phyloP scores from a whole-genome alignment of 257 asterid species.

The Lavandula angustifolia region DNA sequence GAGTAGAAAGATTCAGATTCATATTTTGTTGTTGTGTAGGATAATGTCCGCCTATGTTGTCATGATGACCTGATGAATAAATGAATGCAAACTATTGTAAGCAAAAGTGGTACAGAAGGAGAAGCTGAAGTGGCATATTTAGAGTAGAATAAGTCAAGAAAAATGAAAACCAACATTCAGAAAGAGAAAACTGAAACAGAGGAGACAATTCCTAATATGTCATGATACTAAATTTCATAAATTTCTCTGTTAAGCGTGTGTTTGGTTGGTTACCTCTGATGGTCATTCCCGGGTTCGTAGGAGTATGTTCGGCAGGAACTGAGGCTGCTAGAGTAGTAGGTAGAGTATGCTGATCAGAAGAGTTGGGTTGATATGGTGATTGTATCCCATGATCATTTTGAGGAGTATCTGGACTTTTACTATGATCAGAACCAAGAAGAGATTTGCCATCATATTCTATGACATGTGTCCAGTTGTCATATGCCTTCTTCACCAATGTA shows the following conservation, averaged over 20 bases:
- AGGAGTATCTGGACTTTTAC: slow-evolving; percentile 41
- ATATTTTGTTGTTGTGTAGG: slow-evolving; percentile 50
- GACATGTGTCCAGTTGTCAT: slow-evolving; percentile 88
- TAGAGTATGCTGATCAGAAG: slow-evolving; percentile 56
- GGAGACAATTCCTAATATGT: neutral
- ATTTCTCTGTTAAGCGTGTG: slow-evolving; percentile 6
- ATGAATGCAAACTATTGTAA: slow-evolving; percentile 25
- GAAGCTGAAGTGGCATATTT: neutral
- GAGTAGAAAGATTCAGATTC: slow-evolving; percentile 54
- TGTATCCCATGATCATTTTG: slow-evolving; percentile 41
- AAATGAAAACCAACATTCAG: neutral
- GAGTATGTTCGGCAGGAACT: slow-evolving; percentile 57
- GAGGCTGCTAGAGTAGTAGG: slow-evolving; percentile 60
- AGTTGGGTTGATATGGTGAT: slow-evolving; percentile 48
- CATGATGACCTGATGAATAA: slow-evolving; percentile 54
- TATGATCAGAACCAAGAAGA: slow-evolving; percentile 60
- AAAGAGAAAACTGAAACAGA: neutral
- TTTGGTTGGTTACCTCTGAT: slow-evolving; percentile 58
- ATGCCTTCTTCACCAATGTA: slow-evolving; percentile 84
- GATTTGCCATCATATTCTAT: slow-evolving; percentile 90
- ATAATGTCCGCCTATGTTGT: slow-evolving; percentile 48
- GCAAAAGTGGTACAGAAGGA: too few relatives aligned
- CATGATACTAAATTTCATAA: slow-evolving; percentile 12
- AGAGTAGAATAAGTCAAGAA: neutral
- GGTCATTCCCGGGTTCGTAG: slow-evolving; percentile 49